phyloP scores from a whole-genome alignment of 2,329 filamentous ascomycete genomes.

The Fusarium palustre region DNA sequence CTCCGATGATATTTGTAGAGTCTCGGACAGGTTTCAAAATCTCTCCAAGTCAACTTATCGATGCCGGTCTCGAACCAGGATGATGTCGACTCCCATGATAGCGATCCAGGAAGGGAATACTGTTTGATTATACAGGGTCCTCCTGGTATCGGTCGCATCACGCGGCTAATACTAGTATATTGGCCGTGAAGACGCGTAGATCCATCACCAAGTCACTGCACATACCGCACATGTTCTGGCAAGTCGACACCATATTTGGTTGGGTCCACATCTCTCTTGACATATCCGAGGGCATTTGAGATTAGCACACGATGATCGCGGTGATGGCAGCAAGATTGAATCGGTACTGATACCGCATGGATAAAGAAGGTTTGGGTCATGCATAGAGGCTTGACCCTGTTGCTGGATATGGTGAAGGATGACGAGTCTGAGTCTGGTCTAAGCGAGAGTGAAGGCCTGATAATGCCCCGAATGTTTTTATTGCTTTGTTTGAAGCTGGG shows the following conservation, averaged over 20 bases:
- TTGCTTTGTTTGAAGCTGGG: slow-evolving; percentile 21
- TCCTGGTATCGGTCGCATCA: slow-evolving; percentile 19
- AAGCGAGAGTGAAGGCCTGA: slow-evolving; percentile 15
- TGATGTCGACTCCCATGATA: not conserved
- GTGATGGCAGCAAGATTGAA: not conserved
- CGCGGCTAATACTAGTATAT: slow-evolving; percentile 16
- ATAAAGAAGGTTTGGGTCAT: not conserved
- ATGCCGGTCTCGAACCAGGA: not conserved
- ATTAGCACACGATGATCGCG: not conserved
- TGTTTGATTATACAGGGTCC: slow-evolving; percentile 1
- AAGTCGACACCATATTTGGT: slow-evolving; percentile 7
- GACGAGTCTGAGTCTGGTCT: slow-evolving; percentile 1
- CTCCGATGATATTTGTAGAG: not conserved
- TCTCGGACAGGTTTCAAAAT: not conserved
- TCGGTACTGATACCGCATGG: not conserved
- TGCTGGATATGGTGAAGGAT: not conserved
- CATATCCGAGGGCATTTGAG: slow-evolving; percentile 6
- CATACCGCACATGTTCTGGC: slow-evolving; percentile 3
- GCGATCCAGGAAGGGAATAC: not conserved
- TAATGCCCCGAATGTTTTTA: not conserved
- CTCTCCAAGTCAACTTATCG: not conserved
- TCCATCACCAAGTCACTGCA: slow-evolving; percentile 14
- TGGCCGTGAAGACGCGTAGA: not conserved
- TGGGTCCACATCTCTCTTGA: not conserved
- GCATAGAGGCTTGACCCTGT: slow-evolving; percentile 11